Conservation (phyloP, 1,284 basidiomycete genomes). For the Mycena sp. region DNA sequence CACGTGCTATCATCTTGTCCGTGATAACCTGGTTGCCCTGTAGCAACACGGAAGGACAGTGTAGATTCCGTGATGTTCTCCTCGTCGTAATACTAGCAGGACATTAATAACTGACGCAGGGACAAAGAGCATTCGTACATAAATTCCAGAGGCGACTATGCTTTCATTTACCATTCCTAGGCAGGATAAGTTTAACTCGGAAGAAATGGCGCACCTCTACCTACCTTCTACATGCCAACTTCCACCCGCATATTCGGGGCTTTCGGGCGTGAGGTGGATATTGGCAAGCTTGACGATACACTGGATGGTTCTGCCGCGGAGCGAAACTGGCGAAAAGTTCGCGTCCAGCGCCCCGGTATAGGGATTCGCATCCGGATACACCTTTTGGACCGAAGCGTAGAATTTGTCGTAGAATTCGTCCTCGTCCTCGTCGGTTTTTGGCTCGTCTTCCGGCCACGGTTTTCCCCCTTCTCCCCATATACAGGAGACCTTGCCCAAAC, state of each 20-base stretch:
- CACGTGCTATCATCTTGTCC: conserved; percentile 16
- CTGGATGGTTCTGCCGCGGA: conserved; percentile 43
- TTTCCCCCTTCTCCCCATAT: neutral
- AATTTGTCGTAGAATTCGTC: neutral
- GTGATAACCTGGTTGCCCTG: conserved; percentile 14
- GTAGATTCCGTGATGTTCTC: conserved; percentile 20
- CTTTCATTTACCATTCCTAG: conserved; percentile 25
- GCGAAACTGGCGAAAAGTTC: neutral
- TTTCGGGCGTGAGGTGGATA: conserved; percentile 56
- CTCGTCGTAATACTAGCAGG: conserved; percentile 25
- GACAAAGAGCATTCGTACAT: neutral
- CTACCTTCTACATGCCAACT: conserved; percentile 50
- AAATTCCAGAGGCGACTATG: conserved; percentile 32
- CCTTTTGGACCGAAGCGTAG: neutral
- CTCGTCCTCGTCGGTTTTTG: neutral
- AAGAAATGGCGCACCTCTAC: neutral
- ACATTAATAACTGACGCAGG: conserved; percentile 26
- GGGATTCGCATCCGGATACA: conserved; percentile 18
- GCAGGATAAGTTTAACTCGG: neutral
- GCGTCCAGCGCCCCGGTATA: conserved; percentile 20
- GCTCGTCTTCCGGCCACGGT: neutral
- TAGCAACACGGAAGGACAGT: conserved; percentile 17
- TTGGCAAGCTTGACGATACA: conserved; percentile 62
- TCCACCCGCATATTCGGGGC: conserved; percentile 45
- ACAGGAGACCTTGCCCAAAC: neutral